Conservation (phyloP, 495 filamentous ascomycete genomes). For the Talaromyces adpressus region DNA sequence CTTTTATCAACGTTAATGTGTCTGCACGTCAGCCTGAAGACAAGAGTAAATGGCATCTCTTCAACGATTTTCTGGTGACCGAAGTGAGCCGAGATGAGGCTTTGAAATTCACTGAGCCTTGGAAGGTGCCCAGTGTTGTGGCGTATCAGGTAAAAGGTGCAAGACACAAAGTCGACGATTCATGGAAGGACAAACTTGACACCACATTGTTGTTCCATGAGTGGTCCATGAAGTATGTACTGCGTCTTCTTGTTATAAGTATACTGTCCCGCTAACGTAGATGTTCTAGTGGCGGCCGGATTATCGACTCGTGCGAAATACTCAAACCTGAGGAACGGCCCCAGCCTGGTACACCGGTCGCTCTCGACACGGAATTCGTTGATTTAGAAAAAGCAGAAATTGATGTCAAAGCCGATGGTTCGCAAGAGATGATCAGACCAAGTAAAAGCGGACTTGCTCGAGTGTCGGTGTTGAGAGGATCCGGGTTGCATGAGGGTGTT, state of each 20-base stretch:
- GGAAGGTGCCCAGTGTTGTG: slow-evolving; percentile 86
- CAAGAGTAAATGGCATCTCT: slow-evolving; percentile 77
- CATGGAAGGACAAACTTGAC: slow-evolving; percentile 79
- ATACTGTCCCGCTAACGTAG: slow-evolving; percentile 6
- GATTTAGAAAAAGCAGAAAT: slow-evolving; percentile 84
- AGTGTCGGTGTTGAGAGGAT: slow-evolving; percentile 78
- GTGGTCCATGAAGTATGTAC: slow-evolving; percentile 51
- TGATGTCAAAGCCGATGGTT: slow-evolving; percentile 85
- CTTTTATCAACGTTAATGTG: slow-evolving; percentile 79
- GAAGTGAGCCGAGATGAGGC: slow-evolving; percentile 75
- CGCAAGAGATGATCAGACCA: slow-evolving; percentile 76
- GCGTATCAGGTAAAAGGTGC: slow-evolving; percentile 73
- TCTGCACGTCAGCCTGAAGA: slow-evolving; percentile 48
- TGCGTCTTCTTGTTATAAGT: not conserved
- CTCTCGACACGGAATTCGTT: slow-evolving; percentile 94
- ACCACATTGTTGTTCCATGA: slow-evolving; percentile 76
- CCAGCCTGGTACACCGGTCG: slow-evolving; percentile 63
- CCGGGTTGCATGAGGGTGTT: slow-evolving; percentile 64
- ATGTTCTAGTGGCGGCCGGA: slow-evolving; percentile 23
- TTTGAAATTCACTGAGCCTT: slow-evolving; percentile 74
- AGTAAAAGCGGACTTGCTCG: slow-evolving; percentile 78
- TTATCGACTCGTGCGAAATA: slow-evolving; percentile 42
- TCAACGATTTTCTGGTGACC: slow-evolving; percentile 94
- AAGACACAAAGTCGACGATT: slow-evolving; percentile 69
- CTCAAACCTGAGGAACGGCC: slow-evolving; percentile 64